Base-by-base conservation (phyloP, 2,329 filamentous ascomycete species). In the Aspergillus sergii region DNA sequence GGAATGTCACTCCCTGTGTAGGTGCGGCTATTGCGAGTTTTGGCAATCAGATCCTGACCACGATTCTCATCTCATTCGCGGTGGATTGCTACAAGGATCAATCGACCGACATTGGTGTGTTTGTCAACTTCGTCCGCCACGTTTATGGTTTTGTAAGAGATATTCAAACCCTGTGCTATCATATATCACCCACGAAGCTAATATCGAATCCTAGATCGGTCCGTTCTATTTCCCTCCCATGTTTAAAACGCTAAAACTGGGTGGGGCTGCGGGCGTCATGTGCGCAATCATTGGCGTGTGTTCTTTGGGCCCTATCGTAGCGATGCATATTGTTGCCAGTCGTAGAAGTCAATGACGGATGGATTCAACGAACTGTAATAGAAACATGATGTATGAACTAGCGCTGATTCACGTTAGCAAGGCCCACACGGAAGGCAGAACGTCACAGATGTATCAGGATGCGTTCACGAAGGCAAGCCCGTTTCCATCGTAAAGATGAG, bases 11-110 rank as follows among this genome's bases (percentile, higher is more conserved):
- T 0, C 86, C 86, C 0, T 76, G 86, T 16, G 69, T 88, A 19
- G 86, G 86, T 5, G 80, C 80, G 7, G 85, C 80, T 2, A 82
- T 85, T 64, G 80, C 78, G 0, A 82, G 81, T 0, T 83, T 80
- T 6, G 86, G 87, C 0, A 88, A 87, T 63, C 86, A 89, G 72
- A 83, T 89, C 48, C 80, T 88, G 19, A 88, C 86, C 0, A 88
- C 87, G 0, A 83, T 88, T 2, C 70, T 87, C 50, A 83, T 87
- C 28, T 88, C 87, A 0, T 89, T 88, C 70, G 83, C 85, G 0
- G 83, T 89, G 1, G 87, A 89, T 66, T 86, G 84, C 68, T 82
- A 86, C 64, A 80, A 77, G 2, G 78, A 84, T 32, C 80, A 86
- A 46, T 79, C 85, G 0, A 82, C 82, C 1, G 82, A 82, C 59